Evolutionary conservation across 2,329 filamentous ascomycete genomes (phyloP), one percentile per base, ranked within the genome.

Genomic region (Colletotrichum siamense): DNA sequence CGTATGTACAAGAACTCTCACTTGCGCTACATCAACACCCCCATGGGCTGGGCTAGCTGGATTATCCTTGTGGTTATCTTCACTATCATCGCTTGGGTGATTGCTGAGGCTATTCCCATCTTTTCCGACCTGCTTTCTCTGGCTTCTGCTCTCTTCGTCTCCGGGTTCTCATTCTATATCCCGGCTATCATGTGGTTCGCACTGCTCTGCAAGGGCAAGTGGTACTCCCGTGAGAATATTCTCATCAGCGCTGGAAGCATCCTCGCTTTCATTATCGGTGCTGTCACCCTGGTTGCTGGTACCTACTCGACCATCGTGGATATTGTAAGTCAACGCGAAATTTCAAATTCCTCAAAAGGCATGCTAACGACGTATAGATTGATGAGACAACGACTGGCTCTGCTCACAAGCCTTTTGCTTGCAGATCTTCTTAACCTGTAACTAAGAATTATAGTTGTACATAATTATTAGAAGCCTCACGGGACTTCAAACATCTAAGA

Each of bases 71-170:
- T 92, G 24, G 82, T 88, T 1, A 78, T 82, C 62, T 82, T 93
- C 59, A 95, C 93, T 85, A 71, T 93, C 12, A 72, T 94, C 10
- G 92, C 92, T 4, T 95, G 92, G 90, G 82, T 95, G 78, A 92
- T 96, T 78, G 94, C 94, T 10, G 91, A 94, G 81, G 91, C 92
- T 0, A 93, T 96, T 59, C 94, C 94, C 3, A 92, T 93, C 82
- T 96, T 96, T 85, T 91, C 91, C 77, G 88, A 93, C 63, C 86
- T 96, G 63, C 85, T 96, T n/a, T 86, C 88, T 66, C 87, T 90
- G 79, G 86, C 83, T 49, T 89, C 88, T 6, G 84, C 88, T 3
- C 85, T 90, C 24, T 90, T 90, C 80, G 83, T 90, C 78, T 89
- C 88, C 13, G 87, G 86, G n/a, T 88, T 88, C 79, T 79, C 78